A percentile compares a stretch with the other conserved stretches of the same genome.
Conservation (phyloP, 2,329 filamentous ascomycete genomes). For the Sporothrix humicola region DNA sequence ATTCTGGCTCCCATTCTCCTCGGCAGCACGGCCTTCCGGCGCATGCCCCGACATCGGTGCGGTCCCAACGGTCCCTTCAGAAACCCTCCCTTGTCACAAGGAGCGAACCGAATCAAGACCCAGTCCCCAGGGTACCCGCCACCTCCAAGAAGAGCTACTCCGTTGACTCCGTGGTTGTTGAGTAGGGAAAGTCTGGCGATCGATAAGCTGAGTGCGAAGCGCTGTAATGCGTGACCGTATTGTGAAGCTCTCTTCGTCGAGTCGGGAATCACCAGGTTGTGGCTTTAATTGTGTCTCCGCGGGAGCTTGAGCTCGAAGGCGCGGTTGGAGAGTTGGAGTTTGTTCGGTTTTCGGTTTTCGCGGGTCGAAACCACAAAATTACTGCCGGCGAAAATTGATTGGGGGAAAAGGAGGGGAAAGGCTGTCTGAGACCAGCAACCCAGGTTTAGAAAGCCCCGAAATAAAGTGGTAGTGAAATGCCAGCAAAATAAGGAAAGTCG, state of each 20-base stretch:
- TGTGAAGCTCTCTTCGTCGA: neutral
- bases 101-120: neutral
- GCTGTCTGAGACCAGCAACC: no score
- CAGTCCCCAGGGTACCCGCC: constrained; percentile 4
- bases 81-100: neutral
- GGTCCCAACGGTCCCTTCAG: constrained; percentile 15
- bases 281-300: neutral
- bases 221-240: neutral
- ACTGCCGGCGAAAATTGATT: constrained; percentile 26
- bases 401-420: constrained; percentile 12
- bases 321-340: neutral
- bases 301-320: neutral
- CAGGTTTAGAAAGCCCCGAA: neutral
- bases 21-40: constrained; percentile 31
- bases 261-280: constrained; percentile 8
- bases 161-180: constrained; percentile 5
- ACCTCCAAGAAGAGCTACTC: constrained; percentile 14
- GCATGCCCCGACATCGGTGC: constrained; percentile 30
- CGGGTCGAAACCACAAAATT: constrained; percentile 13
- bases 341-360: neutral
- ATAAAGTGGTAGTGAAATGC: neutral
- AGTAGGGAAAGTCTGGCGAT: neutral
- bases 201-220: no score
- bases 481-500: neutral
- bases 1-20: constrained; percentile 6